Evolutionary conservation across 1,284 basidiomycete genomes (phyloP).

Genomic region (Ustilago esculenta): DNA sequence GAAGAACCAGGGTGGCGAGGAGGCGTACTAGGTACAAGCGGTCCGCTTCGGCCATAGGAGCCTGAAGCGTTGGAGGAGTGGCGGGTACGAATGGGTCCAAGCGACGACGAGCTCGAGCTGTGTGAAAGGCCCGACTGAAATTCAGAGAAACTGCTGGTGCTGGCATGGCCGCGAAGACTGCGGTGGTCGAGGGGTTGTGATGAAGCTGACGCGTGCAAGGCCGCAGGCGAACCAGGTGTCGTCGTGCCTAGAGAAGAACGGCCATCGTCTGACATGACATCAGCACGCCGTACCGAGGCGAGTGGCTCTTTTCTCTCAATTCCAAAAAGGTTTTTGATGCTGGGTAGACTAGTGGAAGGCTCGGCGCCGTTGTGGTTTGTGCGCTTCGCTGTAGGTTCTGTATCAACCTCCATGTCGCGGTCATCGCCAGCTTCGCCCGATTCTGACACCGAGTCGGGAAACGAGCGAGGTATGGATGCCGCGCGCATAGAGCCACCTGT

Average conservation of each 20-base stretch:
- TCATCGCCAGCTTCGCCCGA: conserved; percentile 13
- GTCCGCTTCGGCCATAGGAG: conserved; percentile 28
- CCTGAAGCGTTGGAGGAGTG: conserved; percentile 35
- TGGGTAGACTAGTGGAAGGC: conserved; percentile 36
- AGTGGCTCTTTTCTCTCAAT: conserved; percentile 38
- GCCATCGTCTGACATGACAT: conserved; percentile 26
- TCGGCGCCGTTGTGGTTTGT: conserved; percentile 9
- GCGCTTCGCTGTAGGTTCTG: conserved; percentile 19
- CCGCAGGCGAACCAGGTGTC: conserved; percentile 30
- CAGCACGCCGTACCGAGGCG: conserved; percentile 26
- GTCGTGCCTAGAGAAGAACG: conserved; percentile 24
- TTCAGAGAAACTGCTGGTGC: conserved; percentile 46
- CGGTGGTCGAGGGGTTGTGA: conserved; percentile 28
- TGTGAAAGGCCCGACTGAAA: conserved; percentile 36
- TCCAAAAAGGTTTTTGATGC: conserved; percentile 48
- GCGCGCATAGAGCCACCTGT: conserved; percentile 14
- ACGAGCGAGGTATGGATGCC: conserved; percentile 29
- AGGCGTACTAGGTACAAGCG: conserved; percentile 35
- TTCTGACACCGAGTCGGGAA: conserved; percentile 21
- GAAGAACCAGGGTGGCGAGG: conserved; percentile 31
- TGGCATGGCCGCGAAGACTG: conserved; percentile 33
- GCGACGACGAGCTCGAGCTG: conserved; percentile 40
- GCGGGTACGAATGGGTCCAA: conserved; percentile 40
- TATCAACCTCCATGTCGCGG: conserved; percentile 42
- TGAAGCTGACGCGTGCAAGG: conserved; percentile 6